phyloP scores from a whole-genome alignment of 2,329 filamentous ascomycete genomes.

The Didymella lethalis region DNA sequence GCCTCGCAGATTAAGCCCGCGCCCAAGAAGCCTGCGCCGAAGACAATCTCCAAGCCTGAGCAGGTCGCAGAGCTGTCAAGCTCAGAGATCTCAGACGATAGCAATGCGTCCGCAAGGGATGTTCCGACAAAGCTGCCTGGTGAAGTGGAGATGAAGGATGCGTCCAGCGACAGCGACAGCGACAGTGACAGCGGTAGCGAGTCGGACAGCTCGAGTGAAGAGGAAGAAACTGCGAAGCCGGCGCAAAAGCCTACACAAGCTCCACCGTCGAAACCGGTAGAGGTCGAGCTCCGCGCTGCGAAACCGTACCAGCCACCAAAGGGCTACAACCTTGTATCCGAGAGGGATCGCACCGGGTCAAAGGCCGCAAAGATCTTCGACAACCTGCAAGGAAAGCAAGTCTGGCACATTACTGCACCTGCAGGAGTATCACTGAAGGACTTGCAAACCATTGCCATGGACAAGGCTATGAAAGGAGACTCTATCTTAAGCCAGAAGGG shows the following conservation, averaged over 20 bases:
- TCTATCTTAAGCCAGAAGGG: slow-evolving; percentile 69
- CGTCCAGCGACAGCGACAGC: slow-evolving; percentile 19
- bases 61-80: slow-evolving; percentile 35
- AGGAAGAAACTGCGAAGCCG: slow-evolving; percentile 48
- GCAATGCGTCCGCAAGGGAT: slow-evolving; percentile 28
- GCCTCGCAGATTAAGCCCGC: slow-evolving; percentile 19
- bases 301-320: slow-evolving; percentile 48
- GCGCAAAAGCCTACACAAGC: slow-evolving; percentile 27
- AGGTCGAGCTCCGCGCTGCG: slow-evolving; percentile 47
- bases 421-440: slow-evolving; percentile 72
- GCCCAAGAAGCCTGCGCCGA: slow-evolving; percentile 33
- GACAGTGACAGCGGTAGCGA: slow-evolving; percentile 28
- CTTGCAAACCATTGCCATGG: slow-evolving; percentile 70
- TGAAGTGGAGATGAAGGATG: slow-evolving; percentile 25
- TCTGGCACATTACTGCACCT: slow-evolving; percentile 83
- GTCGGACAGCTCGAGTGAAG: slow-evolving; percentile 49
- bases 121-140: slow-evolving; percentile 29
- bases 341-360: slow-evolving; percentile 51
- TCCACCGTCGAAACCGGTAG: slow-evolving; percentile 34
- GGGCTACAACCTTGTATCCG: slow-evolving; percentile 60
- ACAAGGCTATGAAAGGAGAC: slow-evolving; percentile 62
- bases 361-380: slow-evolving; percentile 60
- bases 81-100: slow-evolving; percentile 38
- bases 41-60: slow-evolving; percentile 32
- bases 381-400: slow-evolving; percentile 72